Conservation (phyloP, 169 alveolate genomes). For the Amoebophrya sp. region DNA sequence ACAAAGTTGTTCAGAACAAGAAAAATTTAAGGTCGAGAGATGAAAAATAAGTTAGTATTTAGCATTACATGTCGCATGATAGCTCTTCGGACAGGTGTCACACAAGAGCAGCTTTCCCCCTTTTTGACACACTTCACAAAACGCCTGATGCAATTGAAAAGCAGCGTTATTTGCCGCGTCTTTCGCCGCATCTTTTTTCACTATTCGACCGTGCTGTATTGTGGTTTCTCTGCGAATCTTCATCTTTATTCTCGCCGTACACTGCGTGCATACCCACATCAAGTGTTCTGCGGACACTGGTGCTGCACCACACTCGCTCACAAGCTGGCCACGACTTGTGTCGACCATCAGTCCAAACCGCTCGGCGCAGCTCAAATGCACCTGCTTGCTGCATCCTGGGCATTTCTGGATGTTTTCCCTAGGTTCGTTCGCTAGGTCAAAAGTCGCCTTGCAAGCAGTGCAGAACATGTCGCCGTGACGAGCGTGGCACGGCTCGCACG, state of each 20-base stretch:
- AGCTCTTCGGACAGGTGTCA: neutral
- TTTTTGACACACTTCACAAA: slow-evolving; percentile 24
- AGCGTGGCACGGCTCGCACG: slow-evolving; percentile 5
- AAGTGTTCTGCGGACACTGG: neutral
- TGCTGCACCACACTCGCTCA: neutral
- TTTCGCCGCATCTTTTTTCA: neutral
- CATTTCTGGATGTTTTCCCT: neutral
- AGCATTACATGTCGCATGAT: neutral
- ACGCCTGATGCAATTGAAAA: neutral
- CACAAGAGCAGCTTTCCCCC: slow-evolving; percentile 28
- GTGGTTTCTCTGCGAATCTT: neutral
- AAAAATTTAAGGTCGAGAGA: no score
- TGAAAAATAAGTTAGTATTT: neutral
- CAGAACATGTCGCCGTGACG: neutral
- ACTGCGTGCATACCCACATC: neutral
- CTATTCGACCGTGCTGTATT: neutral
- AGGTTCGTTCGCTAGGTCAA: neutral
- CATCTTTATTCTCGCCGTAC: neutral
- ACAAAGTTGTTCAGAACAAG: no score
- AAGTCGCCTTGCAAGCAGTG: neutral
- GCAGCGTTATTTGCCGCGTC: neutral
- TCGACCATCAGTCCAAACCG: neutral
- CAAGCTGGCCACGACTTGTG: neutral
- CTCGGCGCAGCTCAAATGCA: neutral
- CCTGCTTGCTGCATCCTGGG: neutral